Conservation (phyloP, 495 filamentous ascomycete genomes). For the Penicillium flavigenum region DNA sequence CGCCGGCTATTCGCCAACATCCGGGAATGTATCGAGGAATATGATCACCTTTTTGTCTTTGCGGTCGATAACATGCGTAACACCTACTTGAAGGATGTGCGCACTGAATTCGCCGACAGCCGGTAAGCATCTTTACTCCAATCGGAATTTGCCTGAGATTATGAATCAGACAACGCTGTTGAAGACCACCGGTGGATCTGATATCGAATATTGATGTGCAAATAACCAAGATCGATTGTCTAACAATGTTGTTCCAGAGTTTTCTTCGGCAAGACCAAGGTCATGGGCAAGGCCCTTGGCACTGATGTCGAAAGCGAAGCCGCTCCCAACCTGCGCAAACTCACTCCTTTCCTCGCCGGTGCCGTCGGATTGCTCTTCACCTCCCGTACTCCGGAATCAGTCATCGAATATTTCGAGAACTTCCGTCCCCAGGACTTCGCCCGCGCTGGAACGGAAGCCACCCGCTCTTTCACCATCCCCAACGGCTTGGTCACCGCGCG, state of each 20-base stretch:
- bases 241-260: slow-evolving; percentile 51
- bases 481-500: slow-evolving; percentile 73
- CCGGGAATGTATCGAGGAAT: slow-evolving; percentile 78
- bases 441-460: slow-evolving; percentile 74
- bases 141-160: background rate
- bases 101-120: slow-evolving; percentile 78
- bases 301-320: slow-evolving; percentile 69
- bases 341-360: slow-evolving; percentile 71
- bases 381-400: slow-evolving; percentile 59
- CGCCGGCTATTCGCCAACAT: slow-evolving; percentile 84
- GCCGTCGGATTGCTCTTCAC: slow-evolving; percentile 91
- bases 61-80: slow-evolving; percentile 98
- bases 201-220: slow-evolving; percentile 11
- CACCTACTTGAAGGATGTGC: slow-evolving; percentile 89
- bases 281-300: slow-evolving; percentile 92
- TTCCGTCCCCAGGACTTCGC: slow-evolving; percentile 79
- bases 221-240: slow-evolving; percentile 3
- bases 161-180: background rate
- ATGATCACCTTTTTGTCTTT: slow-evolving; percentile 91
- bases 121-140: slow-evolving; percentile 52
- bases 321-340: slow-evolving; percentile 66
- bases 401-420: slow-evolving; percentile 65
- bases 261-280: slow-evolving; percentile 99
- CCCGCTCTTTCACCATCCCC: slow-evolving; percentile 74
- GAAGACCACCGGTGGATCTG: slow-evolving; percentile 2